A percentile compares a stretch with the other conserved stretches of the same genome.
These are phyloP conservation scores for Hyphopichia khmerensis DNA, from an alignment of 1,139 yeast species.

Conservation along the genomic window DNA sequence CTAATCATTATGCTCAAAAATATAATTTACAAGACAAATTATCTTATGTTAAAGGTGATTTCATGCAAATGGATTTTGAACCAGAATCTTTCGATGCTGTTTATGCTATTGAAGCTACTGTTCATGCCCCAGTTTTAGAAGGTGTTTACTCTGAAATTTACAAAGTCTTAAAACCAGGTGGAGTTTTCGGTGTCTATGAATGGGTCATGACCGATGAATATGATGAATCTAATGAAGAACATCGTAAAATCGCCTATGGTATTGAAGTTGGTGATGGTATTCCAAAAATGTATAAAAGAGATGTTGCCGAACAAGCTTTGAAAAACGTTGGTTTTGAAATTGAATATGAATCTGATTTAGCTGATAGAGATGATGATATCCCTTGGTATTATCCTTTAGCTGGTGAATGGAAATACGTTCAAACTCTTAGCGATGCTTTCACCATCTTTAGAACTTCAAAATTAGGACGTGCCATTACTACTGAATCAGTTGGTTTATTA, in stretches of 20 bases:
- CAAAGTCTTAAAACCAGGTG: constrained; percentile 97
- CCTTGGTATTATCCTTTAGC: constrained; percentile 99
- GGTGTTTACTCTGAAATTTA: constrained; percentile 95
- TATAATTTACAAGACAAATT: constrained; percentile 69
- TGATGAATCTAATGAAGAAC: constrained; percentile 84
- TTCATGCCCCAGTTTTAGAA: constrained; percentile 94
- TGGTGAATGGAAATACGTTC: constrained; percentile 90
- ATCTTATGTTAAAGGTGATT: constrained; percentile 92
- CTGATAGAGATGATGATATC: constrained; percentile 75
- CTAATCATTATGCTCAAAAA: constrained; percentile 73
- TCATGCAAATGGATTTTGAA: constrained; percentile 98
- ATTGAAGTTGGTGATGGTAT: constrained; percentile 98
- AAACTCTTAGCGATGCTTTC: constrained; percentile 71
- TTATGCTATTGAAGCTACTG: constrained; percentile 98
- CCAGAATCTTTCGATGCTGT: constrained; percentile 91
- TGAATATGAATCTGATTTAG: constrained; percentile 74
- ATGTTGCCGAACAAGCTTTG: constrained; percentile 87
- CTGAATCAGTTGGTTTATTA: constrained; percentile 72
- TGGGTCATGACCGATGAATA: constrained; percentile 98
- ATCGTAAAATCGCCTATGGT: constrained; percentile 94
- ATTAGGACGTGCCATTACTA: constrained; percentile 83
- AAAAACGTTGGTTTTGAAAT: constrained; percentile 85
- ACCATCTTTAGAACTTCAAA: constrained; percentile 88
- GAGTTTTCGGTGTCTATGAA: constrained; percentile 95
- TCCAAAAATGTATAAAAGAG: constrained; percentile 88